Evolutionary conservation across 2,329 filamentous ascomycete species (phyloP).

Genomic region (Colletotrichum magnum): DNA sequence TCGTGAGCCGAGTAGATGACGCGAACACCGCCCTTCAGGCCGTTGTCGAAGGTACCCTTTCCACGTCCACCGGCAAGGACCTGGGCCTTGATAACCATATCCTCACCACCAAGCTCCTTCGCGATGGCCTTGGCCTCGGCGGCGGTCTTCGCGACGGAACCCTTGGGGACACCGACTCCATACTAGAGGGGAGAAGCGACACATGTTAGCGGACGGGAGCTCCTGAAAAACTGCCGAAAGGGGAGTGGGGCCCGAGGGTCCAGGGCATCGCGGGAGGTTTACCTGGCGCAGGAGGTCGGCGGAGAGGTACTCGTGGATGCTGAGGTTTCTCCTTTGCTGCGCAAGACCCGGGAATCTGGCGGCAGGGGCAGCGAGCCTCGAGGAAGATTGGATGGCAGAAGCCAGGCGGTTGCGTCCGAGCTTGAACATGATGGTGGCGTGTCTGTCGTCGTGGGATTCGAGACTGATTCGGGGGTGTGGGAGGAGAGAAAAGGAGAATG

Average conservation of each 20-base stretch:
- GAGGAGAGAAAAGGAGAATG: not conserved
- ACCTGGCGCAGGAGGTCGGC: constrained; percentile 88
- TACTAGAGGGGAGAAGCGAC: constrained; percentile 71
- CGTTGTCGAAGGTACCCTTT: constrained; percentile 98
- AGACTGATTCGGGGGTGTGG: constrained; percentile 1
- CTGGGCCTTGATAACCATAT: constrained; percentile 99
- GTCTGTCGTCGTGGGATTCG: constrained; percentile 19
- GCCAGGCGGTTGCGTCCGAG: constrained; percentile 86
- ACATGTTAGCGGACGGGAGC: constrained; percentile 38
- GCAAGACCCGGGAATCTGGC: constrained; percentile 74
- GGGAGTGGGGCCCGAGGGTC: constrained; percentile 17
- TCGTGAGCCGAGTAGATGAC: constrained; percentile 98
- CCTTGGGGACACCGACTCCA: constrained; percentile 93
- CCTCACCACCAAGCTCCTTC: constrained; percentile 90
- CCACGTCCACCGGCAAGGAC: constrained; percentile 97
- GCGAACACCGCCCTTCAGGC: constrained; percentile 97
- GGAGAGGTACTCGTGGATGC: constrained; percentile 98
- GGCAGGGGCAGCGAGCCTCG: constrained; percentile 57
- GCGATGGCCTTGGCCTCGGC: constrained; percentile 94
- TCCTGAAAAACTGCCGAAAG: constrained; percentile 37
- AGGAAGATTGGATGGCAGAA: constrained; percentile 81
- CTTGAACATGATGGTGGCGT: constrained; percentile 80
- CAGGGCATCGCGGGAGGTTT: constrained; percentile 46
- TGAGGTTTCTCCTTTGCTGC: constrained; percentile 87
- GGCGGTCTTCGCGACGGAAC: constrained; percentile 84